These are phyloP conservation scores for Geotrichum europaeum DNA, from an alignment of 1,139 yeast species.

Conservation along the genomic window DNA sequence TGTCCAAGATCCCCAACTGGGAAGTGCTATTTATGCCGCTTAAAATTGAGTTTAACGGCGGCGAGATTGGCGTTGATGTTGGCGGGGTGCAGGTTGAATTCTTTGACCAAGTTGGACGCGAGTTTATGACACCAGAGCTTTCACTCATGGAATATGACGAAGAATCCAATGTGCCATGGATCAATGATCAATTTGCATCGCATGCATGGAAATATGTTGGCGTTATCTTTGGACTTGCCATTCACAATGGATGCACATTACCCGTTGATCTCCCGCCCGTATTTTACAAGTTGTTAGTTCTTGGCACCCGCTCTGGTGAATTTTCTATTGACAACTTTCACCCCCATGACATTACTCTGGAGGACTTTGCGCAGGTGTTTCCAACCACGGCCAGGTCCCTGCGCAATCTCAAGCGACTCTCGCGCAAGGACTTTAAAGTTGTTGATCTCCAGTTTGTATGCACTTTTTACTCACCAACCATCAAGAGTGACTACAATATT, in stretches of 20 bases:
- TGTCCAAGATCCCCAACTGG: not conserved
- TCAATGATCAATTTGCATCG: conserved; percentile 21
- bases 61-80: conserved; percentile 28
- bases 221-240: conserved; percentile 27
- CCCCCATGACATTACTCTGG: not conserved
- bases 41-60: conserved; percentile 23
- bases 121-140: conserved; percentile 18
- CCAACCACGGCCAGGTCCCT: conserved; percentile 9
- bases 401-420: not conserved
- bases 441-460: not conserved
- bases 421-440: not conserved
- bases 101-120: conserved; percentile 25
- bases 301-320: not conserved
- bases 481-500: not conserved
- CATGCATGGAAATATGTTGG: conserved; percentile 24
- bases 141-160: conserved; percentile 22
- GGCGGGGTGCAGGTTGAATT: conserved; percentile 33
- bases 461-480: not conserved
- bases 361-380: conserved; percentile 15
- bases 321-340: not conserved
- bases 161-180: conserved; percentile 24
- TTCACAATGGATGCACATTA: conserved; percentile 30
- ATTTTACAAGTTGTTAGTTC: conserved; percentile 23
- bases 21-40: conserved; percentile 24
- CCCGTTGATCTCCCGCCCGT: conserved; percentile 24